These are phyloP conservation scores for Trametes cubensis DNA, from an alignment of 768 basidiomycete genomes.

Conservation along the genomic window DNA sequence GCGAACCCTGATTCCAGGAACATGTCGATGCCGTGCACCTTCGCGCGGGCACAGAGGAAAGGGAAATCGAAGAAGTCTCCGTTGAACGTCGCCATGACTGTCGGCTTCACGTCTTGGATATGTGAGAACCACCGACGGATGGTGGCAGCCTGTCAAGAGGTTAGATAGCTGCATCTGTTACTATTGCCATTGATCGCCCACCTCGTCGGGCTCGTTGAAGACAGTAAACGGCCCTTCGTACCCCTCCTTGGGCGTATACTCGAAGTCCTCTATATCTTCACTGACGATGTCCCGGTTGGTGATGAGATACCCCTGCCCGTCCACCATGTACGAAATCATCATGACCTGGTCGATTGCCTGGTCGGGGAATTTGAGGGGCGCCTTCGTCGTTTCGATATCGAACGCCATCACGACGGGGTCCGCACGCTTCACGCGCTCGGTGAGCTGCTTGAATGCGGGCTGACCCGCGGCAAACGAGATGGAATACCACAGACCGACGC, in stretches of 20 bases:
- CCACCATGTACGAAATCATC: conserved; percentile 99
- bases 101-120: conserved; percentile 90
- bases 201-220: conserved; percentile 94
- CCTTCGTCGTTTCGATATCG: conserved; percentile 99
- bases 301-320: conserved; percentile 96
- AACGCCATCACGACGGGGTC: conserved; percentile 99
- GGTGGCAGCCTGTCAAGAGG: conserved; percentile 61
- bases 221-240: conserved; percentile 96
- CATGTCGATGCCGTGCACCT: conserved; percentile 93
- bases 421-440: conserved; percentile 93
- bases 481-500: conserved; percentile 97
- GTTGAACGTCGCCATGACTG: conserved; percentile 98
- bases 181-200: conserved; percentile 33
- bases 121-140: conserved; percentile 92
- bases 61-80: conserved; percentile 99
- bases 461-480: conserved; percentile 83
- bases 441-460: conserved; percentile 68
- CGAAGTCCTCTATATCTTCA: conserved; percentile 98
- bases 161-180: not conserved
- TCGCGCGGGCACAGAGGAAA: conserved; percentile 85
- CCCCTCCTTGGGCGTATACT: conserved; percentile 97
- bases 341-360: conserved; percentile 96
- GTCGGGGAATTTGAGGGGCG: conserved; percentile 99
- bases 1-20: conserved; percentile 92
- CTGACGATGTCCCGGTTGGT: conserved; percentile 97